Evolutionary conservation across 306 rosid species (phyloP).

Genomic region (Rosa rugosa): DNA sequence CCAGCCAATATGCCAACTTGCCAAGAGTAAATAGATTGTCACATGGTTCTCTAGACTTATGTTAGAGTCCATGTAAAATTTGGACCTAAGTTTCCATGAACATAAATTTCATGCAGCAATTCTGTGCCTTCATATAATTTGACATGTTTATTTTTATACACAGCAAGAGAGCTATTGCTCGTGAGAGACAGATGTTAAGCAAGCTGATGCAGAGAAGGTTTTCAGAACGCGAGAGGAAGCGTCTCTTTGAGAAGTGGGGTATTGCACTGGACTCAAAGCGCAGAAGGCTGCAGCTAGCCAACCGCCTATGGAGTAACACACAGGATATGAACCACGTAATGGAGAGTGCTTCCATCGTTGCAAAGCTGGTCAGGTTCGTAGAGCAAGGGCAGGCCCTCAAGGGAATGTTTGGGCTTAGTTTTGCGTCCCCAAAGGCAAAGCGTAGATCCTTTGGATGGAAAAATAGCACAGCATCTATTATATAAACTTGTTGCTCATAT

Average conservation of each 20-base stretch:
- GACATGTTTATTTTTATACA: conserved; percentile 35
- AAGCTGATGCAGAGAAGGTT: conserved; percentile 82
- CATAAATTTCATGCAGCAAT: neutral
- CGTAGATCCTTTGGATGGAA: conserved; percentile 69
- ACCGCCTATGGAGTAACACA: conserved; percentile 62
- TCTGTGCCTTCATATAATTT: neutral
- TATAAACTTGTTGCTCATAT: conserved; percentile 19
- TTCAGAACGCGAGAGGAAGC: conserved; percentile 63
- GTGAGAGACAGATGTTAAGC: conserved; percentile 72
- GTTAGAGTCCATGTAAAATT: neutral
- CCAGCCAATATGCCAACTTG: neutral
- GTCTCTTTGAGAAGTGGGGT: conserved; percentile 69
- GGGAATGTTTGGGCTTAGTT: conserved; percentile 97
- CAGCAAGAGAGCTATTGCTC: conserved; percentile 68
- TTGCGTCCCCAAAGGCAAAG: conserved; percentile 50
- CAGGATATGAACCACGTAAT: conserved; percentile 53
- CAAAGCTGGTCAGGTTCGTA: conserved; percentile 69
- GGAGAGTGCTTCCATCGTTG: conserved; percentile 81
- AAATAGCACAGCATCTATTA: conserved; percentile 52
- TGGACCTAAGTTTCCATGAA: neutral
- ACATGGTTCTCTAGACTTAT: neutral
- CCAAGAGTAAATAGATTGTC: neutral
- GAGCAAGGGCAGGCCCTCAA: conserved; percentile 79
- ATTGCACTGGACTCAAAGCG: conserved; percentile 77
- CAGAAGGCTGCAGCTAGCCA: conserved; percentile 78